Conservation (phyloP, 164 flowering plant genomes). For the Vitis vinifera region DNA sequence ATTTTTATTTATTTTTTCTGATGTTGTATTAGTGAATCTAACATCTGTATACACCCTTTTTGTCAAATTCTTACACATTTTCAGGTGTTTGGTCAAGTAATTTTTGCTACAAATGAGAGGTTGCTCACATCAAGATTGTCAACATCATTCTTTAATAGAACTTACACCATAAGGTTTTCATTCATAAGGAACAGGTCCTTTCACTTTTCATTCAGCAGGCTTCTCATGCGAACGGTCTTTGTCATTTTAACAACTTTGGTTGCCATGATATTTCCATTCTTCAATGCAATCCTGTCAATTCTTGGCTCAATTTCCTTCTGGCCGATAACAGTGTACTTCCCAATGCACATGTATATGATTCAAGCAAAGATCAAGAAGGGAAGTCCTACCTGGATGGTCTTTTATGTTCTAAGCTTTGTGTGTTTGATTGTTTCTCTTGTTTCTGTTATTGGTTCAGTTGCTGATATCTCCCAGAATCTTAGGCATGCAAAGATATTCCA, state of each 20-base stretch:
- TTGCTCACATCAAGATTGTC: slow-evolving; percentile 20
- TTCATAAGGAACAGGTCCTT: not conserved
- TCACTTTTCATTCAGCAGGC: slow-evolving; percentile 24
- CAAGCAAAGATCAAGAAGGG: slow-evolving; percentile 34
- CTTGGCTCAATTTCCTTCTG: slow-evolving; percentile 38
- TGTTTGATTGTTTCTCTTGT: slow-evolving; percentile 23
- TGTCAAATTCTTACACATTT: too few species aligned
- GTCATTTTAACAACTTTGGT: slow-evolving; percentile 29
- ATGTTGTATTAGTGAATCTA: too few species aligned
- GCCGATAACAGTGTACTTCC: slow-evolving; percentile 43
- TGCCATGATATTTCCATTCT: slow-evolving; percentile 49
- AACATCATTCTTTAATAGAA: slow-evolving; percentile 8
- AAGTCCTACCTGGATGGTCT: slow-evolving; percentile 23
- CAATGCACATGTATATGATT: slow-evolving; percentile 33
- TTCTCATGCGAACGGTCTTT: slow-evolving; percentile 24
- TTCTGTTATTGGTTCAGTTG: slow-evolving; percentile 36
- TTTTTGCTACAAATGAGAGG: slow-evolving; percentile 20
- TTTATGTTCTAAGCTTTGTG: slow-evolving; percentile 22
- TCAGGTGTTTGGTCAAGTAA: slow-evolving; percentile 32
- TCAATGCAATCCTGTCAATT: slow-evolving; percentile 41
- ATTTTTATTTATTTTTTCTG: too few species aligned
- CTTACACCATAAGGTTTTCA: slow-evolving; percentile 14
- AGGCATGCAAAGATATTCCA: slow-evolving; percentile 17
- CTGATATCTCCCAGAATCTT: slow-evolving; percentile 22
- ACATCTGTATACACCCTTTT: too few species aligned